Conservation (phyloP, 495 filamentous ascomycete genomes). For the Podospora anserina region DNA sequence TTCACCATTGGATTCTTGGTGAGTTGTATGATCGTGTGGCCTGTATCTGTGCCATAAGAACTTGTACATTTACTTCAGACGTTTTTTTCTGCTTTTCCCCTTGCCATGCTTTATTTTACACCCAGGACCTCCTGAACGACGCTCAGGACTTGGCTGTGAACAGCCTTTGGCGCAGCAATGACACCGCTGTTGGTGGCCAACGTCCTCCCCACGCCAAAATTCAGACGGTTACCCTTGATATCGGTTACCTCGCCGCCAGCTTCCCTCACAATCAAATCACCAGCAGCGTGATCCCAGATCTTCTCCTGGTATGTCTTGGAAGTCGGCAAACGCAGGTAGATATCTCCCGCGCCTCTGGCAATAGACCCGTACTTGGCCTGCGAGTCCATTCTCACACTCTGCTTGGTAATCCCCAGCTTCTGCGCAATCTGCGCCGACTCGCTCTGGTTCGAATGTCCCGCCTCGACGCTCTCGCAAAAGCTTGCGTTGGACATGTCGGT, state of each 20-base stretch:
- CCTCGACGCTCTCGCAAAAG: conserved; percentile 95
- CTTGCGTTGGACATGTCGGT: conserved; percentile 71
- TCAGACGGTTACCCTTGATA: conserved; percentile 70
- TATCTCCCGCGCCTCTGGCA: conserved; percentile 89
- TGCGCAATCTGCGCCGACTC: conserved; percentile 82
- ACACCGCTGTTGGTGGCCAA: conserved; percentile 88
- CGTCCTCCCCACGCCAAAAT: conserved; percentile 85
- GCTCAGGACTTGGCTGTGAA: conserved; percentile 73
- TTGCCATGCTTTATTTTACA: conserved; percentile 28
- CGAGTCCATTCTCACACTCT: conserved; percentile 89
- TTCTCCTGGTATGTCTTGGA: conserved; percentile 91
- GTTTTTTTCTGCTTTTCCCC: not conserved
- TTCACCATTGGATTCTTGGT: not conserved
- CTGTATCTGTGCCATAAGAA: conserved; percentile 16
- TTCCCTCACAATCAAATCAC: conserved; percentile 89
- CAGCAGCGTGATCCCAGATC: conserved; percentile 99
- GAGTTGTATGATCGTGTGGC: not conserved
- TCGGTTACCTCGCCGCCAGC: conserved; percentile 91
- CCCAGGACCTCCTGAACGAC: conserved; percentile 77
- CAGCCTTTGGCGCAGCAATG: conserved; percentile 73
- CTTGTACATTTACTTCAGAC: conserved; percentile 2
- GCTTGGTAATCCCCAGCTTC: conserved; percentile 77
- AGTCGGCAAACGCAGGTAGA: conserved; percentile 85
- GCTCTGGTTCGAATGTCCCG: conserved; percentile 81
- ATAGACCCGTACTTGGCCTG: conserved; percentile 97